Percentiles rank a stretch among this genome's conserved stretches.
Conservation (phyloP, 78 protist species). For the Acrasis kona region DNA sequence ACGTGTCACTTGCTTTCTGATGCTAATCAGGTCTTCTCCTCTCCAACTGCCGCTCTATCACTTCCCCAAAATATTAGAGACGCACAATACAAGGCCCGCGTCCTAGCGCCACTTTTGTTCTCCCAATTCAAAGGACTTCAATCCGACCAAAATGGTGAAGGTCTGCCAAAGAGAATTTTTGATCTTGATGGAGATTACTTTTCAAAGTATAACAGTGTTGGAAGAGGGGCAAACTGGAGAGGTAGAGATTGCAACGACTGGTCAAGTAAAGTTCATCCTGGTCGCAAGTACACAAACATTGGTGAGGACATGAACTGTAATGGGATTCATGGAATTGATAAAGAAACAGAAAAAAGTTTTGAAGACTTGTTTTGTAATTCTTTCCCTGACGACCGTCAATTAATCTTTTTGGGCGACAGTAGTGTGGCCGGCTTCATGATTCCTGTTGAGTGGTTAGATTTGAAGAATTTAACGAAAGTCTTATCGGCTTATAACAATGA, state of each 20-base stretch:
- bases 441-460: neutral
- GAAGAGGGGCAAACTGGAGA: conserved; percentile 11
- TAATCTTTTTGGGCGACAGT: conserved; percentile 3
- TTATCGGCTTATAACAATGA: neutral
- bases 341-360: neutral
- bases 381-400: neutral
- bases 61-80: too few relatives aligned
- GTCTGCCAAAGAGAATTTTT: too few relatives aligned
- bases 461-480: neutral
- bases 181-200: conserved; percentile 31
- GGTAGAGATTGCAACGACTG: conserved; percentile 18
- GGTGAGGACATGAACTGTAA: conserved; percentile 8
- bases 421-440: conserved; percentile 2
- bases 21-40: too few relatives aligned
- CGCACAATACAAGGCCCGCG: too few relatives aligned
- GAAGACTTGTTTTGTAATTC: conserved; percentile 4
- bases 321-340: conserved; percentile 5
- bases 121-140: too few relatives aligned
- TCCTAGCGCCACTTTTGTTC: too few relatives aligned
- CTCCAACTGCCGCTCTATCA: too few relatives aligned
- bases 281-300: neutral
- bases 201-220: conserved; percentile 6
- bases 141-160: too few relatives aligned
- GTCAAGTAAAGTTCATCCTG: neutral
- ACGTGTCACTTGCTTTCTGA: too few relatives aligned